Percentiles rank a stretch among this genome's conserved stretches.
phyloP scores from a whole-genome alignment of 169 alveolate species.

The Plasmodium knowlesi region DNA sequence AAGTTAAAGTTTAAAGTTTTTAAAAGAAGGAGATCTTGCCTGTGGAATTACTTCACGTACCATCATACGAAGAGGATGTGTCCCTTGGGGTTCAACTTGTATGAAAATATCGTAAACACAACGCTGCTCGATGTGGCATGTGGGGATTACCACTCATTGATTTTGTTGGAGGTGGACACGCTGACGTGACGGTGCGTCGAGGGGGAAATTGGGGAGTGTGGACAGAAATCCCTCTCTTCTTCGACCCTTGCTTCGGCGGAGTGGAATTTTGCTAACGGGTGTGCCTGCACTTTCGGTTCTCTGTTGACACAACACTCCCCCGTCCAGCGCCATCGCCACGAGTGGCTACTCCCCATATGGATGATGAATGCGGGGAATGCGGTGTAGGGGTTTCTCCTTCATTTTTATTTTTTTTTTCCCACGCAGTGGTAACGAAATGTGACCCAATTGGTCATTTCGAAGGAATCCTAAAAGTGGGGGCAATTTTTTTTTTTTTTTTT shows the following conservation, averaged over 20 bases:
- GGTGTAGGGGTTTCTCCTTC: neutral
- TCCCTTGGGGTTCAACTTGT: conserved; percentile 1
- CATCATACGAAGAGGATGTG: conserved; percentile 16
- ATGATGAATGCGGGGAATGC: neutral
- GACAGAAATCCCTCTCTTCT: too few relatives aligned
- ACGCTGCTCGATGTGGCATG: conserved; percentile 66
- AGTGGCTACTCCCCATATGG: neutral
- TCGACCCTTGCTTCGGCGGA: too few relatives aligned
- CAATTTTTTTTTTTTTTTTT: too few relatives aligned
- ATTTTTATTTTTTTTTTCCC: too few relatives aligned
- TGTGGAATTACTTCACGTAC: conserved; percentile 72
- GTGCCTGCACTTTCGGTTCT: neutral
- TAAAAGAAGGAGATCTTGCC: conserved; percentile 64
- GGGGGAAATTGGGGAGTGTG: neutral
- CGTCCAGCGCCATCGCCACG: neutral
- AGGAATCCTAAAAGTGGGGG: neutral
- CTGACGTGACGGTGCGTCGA: neutral
- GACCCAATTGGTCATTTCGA: neutral
- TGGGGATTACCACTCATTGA: conserved; percentile 61
- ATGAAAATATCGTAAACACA: conserved; percentile 42
- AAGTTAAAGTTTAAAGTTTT: conserved; percentile 57
- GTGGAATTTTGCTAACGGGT: neutral
- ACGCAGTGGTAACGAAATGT: neutral
- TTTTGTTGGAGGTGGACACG: conserved; percentile 39
- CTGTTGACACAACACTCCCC: neutral